phyloP scores from a whole-genome alignment of 1,284 basidiomycete species.

The Gymnopus androsaceus region DNA sequence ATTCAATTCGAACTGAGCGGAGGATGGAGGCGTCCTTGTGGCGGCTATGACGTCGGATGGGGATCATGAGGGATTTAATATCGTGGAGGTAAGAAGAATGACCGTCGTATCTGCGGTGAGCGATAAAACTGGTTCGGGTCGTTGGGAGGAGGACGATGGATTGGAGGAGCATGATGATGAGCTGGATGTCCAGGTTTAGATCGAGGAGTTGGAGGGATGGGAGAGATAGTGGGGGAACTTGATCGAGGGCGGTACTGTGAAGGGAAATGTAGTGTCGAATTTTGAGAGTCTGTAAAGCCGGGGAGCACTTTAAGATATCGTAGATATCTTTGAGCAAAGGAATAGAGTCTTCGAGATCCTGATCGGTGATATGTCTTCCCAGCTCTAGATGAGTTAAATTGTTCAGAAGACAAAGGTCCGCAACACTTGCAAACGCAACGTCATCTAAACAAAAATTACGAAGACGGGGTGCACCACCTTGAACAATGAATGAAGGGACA shows the following conservation, averaged over 20 bases:
- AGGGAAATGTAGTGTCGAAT: neutral
- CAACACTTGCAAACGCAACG: neutral
- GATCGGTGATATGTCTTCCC: neutral
- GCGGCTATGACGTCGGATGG: neutral
- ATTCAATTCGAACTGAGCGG: neutral
- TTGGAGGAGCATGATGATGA: neutral
- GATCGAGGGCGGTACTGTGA: neutral
- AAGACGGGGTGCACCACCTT: slow-evolving; percentile 7
- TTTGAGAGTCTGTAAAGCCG: neutral
- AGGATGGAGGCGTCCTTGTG: neutral
- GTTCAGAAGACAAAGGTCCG: neutral
- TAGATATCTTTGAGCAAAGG: slow-evolving; percentile 1
- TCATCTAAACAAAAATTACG: neutral
- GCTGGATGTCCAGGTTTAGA: neutral
- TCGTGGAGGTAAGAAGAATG: neutral
- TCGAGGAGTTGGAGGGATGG: slow-evolving; percentile 1
- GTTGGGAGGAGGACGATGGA: neutral
- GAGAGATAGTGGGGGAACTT: neutral
- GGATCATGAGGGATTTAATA: slow-evolving; percentile 4
- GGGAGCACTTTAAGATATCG: neutral
- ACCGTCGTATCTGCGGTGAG: neutral
- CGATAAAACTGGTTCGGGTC: neutral
- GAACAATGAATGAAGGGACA: slow-evolving; percentile 5
- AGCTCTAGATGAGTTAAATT: slow-evolving; percentile 5
- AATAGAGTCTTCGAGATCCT: neutral